Evolutionary conservation across 78 protist species (phyloP), one percentile per base, ranked within the genome.

Genomic region (Emiliania huxleyi): DNA sequence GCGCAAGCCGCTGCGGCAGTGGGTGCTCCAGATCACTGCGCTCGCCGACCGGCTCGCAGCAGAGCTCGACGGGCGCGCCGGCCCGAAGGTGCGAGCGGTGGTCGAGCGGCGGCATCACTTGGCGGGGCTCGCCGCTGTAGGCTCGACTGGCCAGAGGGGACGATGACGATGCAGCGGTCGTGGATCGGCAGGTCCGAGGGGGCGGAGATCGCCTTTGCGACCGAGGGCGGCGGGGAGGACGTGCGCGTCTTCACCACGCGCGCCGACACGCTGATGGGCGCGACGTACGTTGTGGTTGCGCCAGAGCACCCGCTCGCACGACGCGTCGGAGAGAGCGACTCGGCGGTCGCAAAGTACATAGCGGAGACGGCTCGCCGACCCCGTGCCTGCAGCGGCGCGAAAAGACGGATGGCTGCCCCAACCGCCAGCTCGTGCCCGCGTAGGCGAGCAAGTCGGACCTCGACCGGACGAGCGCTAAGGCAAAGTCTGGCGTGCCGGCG

Each of bases 251-350:
- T 96, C 79, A 97, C 99, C 18, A 96, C 99, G 45, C 91, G 97
- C 19, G 92, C 96, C 0, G 98, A 98, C 90, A 98, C 99, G 12
- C 77, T 97, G 23, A 94, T 75, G 87, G 98, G 98, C 40, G 98
- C 94, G 4, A 71, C 93, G 35, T 90, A 90, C 85, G 93, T 71
- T 5, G 77, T 90, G 19, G 25, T 95, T 25, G 93, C 96, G 15
- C 95, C 95, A 35, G 96, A 92, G 88, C 97, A 95, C 88, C 92
- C 95, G 56, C 89, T 95, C 44, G 89, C 90, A n/a, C 62, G 1
- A 1, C 43, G 0, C 26, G 55, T 2, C 56, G n/a, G 69, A 22
- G 88, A 44, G 87, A 46, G 26, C n/a, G 26, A 8, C 52, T 84
- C 33, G 33, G 87, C 40, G 0, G 69, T 92, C 29, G 40, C 23